Base-by-base conservation (phyloP, 1,139 yeast species). In the Yamadazyma epiphylla region DNA sequence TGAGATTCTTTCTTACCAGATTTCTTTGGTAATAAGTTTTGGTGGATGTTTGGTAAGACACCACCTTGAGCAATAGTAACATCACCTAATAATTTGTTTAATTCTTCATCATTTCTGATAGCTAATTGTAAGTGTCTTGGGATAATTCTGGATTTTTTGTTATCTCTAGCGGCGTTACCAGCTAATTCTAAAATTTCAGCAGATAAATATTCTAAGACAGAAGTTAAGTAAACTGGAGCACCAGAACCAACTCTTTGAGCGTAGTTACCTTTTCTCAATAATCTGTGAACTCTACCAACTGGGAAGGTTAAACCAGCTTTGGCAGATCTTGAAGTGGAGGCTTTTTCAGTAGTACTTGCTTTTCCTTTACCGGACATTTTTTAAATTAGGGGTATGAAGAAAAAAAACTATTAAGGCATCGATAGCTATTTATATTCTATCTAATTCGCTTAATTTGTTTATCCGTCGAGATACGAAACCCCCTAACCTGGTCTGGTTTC, bases 11-110 rank as follows among this genome's bases (percentile, higher is more conserved):
- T 80, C 70, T 80, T 80, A 45, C 85, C 74, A 55, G 87, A 76
- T 78, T 89, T 89, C 80, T 88, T 80, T 71, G 96, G 96, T 68
- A 88, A 80, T 69, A 89, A 80, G 75, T 84, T 83, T 70, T 83
- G 89, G 73, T 89, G 96, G 63, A 82, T 83, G 84, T 89, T 88
- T 76, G 95, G 96, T 65, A 87, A 77, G 50, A 87, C 96, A 83
- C 96, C 96, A 83, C 95, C 96, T 74, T 86, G 95, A 51, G 95
- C 95, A 57, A 86, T 87, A 48, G 94, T 84, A 53, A 86, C 95
- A 63, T 84, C 88, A 60, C 98, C 97, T 53, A 86, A 75, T 57
- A 67, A 67, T 57, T 68, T 67, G 64, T 66, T 69, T 53, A 69
- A 63, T 53, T 66, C 74, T 55, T 64, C 74, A 64, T 68, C 74